Conservation (phyloP, 2,329 filamentous ascomycete genomes). For the Trichoderma sp. region DNA sequence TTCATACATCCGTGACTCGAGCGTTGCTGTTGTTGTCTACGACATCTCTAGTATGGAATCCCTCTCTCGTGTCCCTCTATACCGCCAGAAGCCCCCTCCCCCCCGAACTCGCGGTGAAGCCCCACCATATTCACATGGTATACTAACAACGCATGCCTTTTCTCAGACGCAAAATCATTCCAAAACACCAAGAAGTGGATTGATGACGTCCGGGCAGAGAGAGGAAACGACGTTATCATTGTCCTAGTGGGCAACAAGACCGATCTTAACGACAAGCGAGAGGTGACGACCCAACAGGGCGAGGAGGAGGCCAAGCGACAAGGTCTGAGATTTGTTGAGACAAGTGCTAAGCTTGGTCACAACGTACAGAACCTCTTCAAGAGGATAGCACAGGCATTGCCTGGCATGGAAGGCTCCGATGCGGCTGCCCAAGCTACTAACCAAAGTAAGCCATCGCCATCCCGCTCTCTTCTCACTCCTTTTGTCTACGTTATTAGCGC, state of each 20-base stretch:
- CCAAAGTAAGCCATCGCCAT: constrained; percentile 67
- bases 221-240: constrained; percentile 98
- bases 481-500: background rate
- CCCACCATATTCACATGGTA: constrained; percentile 3
- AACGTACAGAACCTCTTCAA: constrained; percentile 98
- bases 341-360: constrained; percentile 93
- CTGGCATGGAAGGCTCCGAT: constrained; percentile 93
- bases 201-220: constrained; percentile 92
- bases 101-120: constrained; percentile 14
- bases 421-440: constrained; percentile 67
- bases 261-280: constrained; percentile 95
- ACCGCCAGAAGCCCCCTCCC: constrained; percentile 11
- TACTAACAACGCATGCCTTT: constrained; percentile 23
- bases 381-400: constrained; percentile 95
- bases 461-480: background rate
- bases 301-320: constrained; percentile 98
- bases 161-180: constrained; percentile 83
- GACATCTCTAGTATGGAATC: constrained; percentile 76
- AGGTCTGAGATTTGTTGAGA: constrained; percentile 98
- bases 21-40: constrained; percentile 97
- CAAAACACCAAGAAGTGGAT: constrained; percentile 99
- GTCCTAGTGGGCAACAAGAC: constrained; percentile 99
- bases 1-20: constrained; percentile 97
- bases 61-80: constrained; percentile 12
- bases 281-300: constrained; percentile 93